Conservation (phyloP, 352 stramenopile genomes). For the Globisporangium cylindrosporum region DNA sequence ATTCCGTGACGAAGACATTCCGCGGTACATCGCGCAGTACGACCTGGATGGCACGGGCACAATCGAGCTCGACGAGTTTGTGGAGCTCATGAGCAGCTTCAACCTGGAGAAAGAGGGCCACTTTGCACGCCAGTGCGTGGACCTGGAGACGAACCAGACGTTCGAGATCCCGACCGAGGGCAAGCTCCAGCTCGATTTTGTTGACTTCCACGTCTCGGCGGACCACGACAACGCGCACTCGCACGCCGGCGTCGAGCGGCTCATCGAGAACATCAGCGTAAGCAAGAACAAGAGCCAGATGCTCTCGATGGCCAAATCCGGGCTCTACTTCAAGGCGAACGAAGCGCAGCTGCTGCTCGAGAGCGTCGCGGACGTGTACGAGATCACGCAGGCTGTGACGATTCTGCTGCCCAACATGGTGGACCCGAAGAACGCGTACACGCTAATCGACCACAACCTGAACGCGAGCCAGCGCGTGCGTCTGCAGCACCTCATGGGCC, state of each 20-base stretch:
- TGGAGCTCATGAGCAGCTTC: constrained; percentile 74
- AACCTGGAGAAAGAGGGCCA: constrained; percentile 38
- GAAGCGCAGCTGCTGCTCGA: constrained; percentile 73
- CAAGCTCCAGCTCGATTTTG: constrained; percentile 60
- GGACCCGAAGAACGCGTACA: constrained; percentile 55
- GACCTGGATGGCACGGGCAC: constrained; percentile 70
- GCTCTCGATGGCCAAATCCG: constrained; percentile 74
- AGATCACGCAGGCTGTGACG: constrained; percentile 60
- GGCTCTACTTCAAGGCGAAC: constrained; percentile 59
- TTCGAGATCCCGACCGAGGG: constrained; percentile 69
- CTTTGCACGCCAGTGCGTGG: constrained; percentile 52
- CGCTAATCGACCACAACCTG: constrained; percentile 67
- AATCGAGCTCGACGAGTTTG: constrained; percentile 76
- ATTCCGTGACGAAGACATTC: constrained; percentile 63
- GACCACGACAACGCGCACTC: constrained; percentile 70
- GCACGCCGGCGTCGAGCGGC: constrained; percentile 53
- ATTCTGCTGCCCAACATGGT: constrained; percentile 74
- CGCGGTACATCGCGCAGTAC: constrained; percentile 64
- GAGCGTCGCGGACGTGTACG: constrained; percentile 57
- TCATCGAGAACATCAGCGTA: constrained; percentile 73
- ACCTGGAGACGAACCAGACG: constrained; percentile 52
- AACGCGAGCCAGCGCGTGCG: constrained; percentile 40
- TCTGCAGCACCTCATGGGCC: constrained; percentile 64
- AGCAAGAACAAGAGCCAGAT: constrained; percentile 84
- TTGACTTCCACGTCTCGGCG: constrained; percentile 71